phyloP scores from a whole-genome alignment of 371 early-diverging fungal species.

The Mucor irregularis region DNA sequence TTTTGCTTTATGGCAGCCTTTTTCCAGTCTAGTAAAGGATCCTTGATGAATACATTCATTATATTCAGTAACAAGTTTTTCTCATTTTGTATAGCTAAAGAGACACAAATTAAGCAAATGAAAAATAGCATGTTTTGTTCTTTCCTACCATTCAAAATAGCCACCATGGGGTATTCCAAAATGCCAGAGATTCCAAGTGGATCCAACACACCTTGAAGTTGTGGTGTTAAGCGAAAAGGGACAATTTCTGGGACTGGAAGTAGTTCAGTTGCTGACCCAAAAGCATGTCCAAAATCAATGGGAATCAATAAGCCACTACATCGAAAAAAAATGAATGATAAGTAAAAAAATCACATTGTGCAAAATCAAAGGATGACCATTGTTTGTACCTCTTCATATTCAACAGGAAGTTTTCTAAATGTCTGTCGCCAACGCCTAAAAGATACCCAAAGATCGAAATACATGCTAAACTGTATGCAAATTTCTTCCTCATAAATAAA shows the following conservation, averaged over 20 bases:
- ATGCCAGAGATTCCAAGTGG: slow-evolving; percentile 61
- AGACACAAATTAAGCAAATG: background rate
- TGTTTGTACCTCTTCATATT: slow-evolving; percentile 51
- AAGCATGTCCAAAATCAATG: slow-evolving; percentile 80
- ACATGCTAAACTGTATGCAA: slow-evolving; percentile 61
- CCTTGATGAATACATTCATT: slow-evolving; percentile 73
- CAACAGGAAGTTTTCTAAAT: slow-evolving; percentile 68
- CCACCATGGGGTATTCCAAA: slow-evolving; percentile 57
- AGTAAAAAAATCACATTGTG: background rate
- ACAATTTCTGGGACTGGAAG: slow-evolving; percentile 70
- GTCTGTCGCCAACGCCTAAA: slow-evolving; percentile 76
- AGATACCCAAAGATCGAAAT: slow-evolving; percentile 66
- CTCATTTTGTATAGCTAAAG: slow-evolving; percentile 50
- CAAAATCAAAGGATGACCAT: no score
- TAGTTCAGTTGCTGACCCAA: slow-evolving; percentile 74
- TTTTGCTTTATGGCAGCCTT: slow-evolving; percentile 65
- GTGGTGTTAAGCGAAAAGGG: slow-evolving; percentile 68
- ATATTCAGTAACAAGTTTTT: slow-evolving; percentile 58
- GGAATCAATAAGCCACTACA: slow-evolving; percentile 63
- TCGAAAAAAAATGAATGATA: no score
- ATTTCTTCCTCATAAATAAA: slow-evolving; percentile 56
- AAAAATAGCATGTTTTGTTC: background rate
- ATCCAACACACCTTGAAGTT: slow-evolving; percentile 52
- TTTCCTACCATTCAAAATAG: slow-evolving; percentile 50
- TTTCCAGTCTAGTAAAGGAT: slow-evolving; percentile 62